phyloP scores from a whole-genome alignment of 129 eudicot genomes.

The Escallonia herrerae region DNA sequence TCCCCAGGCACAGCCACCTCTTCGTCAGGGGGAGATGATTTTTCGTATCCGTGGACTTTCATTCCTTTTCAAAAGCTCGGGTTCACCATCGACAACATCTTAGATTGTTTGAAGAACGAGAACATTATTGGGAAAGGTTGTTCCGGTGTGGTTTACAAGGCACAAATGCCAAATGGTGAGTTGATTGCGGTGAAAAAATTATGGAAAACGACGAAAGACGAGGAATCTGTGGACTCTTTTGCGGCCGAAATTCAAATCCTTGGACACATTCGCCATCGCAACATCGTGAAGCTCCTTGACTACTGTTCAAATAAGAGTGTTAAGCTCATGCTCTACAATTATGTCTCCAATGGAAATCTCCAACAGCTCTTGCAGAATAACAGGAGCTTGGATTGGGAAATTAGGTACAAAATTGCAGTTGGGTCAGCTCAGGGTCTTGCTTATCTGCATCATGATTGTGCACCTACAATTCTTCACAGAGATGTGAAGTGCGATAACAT shows the following conservation, averaged over 20 bases:
- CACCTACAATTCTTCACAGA: conserved; percentile 82
- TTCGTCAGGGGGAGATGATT: conserved; percentile 48
- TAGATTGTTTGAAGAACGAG: conserved; percentile 86
- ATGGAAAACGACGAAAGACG: conserved; percentile 78
- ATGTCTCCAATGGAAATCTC: conserved; percentile 76
- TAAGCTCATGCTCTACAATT: conserved; percentile 81
- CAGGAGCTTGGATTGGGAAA: conserved; percentile 91
- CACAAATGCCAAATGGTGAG: conserved; percentile 87
- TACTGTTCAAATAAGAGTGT: conserved; percentile 88
- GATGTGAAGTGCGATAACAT: conserved; percentile 94
- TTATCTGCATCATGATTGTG: conserved; percentile 92
- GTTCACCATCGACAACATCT: conserved; percentile 66
- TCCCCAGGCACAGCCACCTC: conserved; percentile 27
- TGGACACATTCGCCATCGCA: conserved; percentile 85
- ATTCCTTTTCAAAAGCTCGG: conserved; percentile 88
- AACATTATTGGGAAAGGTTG: conserved; percentile 87
- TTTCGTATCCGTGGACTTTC: conserved; percentile 96
- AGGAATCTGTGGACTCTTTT: conserved; percentile 70
- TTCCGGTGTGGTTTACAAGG: conserved; percentile 85
- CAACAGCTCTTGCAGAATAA: conserved; percentile 71
- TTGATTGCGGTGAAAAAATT: conserved; percentile 87
- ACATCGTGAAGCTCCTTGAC: conserved; percentile 77
- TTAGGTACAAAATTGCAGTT: conserved; percentile 78
- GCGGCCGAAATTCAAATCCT: conserved; percentile 89
- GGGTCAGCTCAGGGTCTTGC: conserved; percentile 94